Percentiles rank a stretch among this genome's conserved stretches.
Evolutionary conservation across 305 asterid genomes (phyloP).

Genomic region (Solanum chacoense): DNA sequence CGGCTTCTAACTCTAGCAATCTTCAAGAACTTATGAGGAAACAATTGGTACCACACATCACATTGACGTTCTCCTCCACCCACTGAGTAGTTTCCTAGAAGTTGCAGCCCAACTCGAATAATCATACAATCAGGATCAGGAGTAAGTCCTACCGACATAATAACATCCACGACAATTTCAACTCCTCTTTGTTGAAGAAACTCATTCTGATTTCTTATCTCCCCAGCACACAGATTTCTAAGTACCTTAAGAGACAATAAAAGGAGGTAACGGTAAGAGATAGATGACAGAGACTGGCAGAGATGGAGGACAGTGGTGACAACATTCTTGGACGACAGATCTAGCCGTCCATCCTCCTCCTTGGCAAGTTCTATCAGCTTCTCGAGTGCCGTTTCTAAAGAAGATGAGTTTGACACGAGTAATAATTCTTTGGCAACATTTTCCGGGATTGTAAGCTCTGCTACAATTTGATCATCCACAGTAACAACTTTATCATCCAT

Average conservation of each 20-base stretch:
- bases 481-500: conserved; percentile 19
- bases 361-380: conserved; percentile 50
- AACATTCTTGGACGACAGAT: conserved; percentile 44
- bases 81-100: conserved; percentile 63
- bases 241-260: conserved; percentile 47
- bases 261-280: conserved; percentile 27
- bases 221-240: conserved; percentile 82
- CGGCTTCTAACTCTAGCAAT: conserved; percentile 41
- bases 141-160: conserved; percentile 20
- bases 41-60: conserved; percentile 50
- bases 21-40: conserved; percentile 38
- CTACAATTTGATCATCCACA: conserved; percentile 14
- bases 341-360: conserved; percentile 42
- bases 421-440: conserved; percentile 26
- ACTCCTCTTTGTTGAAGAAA: conserved; percentile 58
- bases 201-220: conserved; percentile 43
- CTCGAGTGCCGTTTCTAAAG: conserved; percentile 43
- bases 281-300: conserved; percentile 31
- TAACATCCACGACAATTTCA: conserved; percentile 24
- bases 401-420: conserved; percentile 27
- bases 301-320: conserved; percentile 32
- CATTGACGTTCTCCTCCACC: conserved; percentile 44
- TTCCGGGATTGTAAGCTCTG: conserved; percentile 14
- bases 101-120: conserved; percentile 52
- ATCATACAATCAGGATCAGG: conserved; percentile 28